Conservation (phyloP, 768 basidiomycete genomes). For the Rhodocollybia butyracea region DNA sequence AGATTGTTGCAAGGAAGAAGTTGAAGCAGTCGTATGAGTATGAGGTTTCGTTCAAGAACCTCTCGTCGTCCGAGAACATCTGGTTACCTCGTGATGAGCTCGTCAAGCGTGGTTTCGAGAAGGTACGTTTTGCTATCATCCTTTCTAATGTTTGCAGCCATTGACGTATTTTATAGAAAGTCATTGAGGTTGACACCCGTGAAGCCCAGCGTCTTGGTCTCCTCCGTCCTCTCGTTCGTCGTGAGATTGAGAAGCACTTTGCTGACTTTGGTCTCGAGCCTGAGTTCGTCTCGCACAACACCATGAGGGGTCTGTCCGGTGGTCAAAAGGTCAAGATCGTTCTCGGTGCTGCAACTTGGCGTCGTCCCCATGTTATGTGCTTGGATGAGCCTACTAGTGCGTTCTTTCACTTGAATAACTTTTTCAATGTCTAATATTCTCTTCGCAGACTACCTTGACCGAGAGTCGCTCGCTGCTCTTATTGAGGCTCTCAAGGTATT, state of each 20-base stretch:
- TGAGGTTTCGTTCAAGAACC: conserved; percentile 92
- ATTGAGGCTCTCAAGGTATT: conserved; percentile 98
- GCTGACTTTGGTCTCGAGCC: conserved; percentile 99
- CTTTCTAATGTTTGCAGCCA: conserved; percentile 7
- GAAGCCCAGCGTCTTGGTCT: conserved; percentile 97
- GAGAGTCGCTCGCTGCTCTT: conserved; percentile 97
- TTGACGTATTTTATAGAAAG: conserved; percentile 55
- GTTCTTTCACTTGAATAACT: conserved; percentile 19
- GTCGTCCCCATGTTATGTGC: conserved; percentile 95
- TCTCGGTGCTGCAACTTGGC: conserved; percentile 97
- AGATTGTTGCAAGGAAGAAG: conserved; percentile 90
- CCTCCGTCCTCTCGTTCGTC: conserved; percentile 93
- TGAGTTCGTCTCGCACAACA: conserved; percentile 99
- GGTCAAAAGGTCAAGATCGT: conserved; percentile 99
- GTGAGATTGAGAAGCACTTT: conserved; percentile 99
- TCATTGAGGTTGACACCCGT: conserved; percentile 94
- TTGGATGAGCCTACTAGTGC: conserved; percentile 93
- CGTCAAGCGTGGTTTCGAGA: conserved; percentile 97
- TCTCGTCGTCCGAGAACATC: conserved; percentile 97
- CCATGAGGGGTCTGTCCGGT: conserved; percentile 97
- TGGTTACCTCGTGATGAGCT: conserved; percentile 97
- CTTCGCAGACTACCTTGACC: conserved; percentile 88
- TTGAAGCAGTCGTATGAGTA: conserved; percentile 99
- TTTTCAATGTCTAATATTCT: conserved; percentile 5
- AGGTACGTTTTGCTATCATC: conserved; percentile 38